Base-by-base conservation (phyloP, 306 rosid genomes). In the Begonia masoniana region DNA sequence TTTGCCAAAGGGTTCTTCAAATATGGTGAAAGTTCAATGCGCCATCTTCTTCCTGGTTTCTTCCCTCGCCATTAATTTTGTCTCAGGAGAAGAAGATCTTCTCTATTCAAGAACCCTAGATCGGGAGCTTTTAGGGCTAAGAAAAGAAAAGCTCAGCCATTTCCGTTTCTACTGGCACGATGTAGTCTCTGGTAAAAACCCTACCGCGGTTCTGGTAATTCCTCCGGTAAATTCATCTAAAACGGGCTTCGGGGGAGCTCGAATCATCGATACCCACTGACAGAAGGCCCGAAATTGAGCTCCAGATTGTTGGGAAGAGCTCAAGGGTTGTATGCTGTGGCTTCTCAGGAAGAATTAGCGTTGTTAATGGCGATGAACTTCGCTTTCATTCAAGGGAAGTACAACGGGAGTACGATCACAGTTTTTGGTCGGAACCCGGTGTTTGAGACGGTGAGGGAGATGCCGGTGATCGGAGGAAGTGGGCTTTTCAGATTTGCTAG, bases 391-490 rank as follows among this genome's bases (percentile, higher is more conserved):
- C 66, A 77, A 43, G 94, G 94, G 14, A 84, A 87, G 43, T 84
- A 81, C 24, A 84, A 75, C 41, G 94, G 94, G 0, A 87, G 96
- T 65, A 78, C 78, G 10, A 41, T 83, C 51, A 81, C 87, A 0
- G 55, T 83, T 12, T 55, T 83, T 17, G 96, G 96, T 5, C 71
- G 94, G 64, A 83, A 87, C 54, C 70, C 65, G 1, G 61, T 81
- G 7, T 55, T 66, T 59, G 7, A 64, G 3, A 68, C 64, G 50
- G 68, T 62, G 13, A 79, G 96, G 50, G 92, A 87, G 62, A 72
- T 87, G 96, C 94, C 92, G 10, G 83, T 81, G 57, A 71, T 84
- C 13, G 94, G 91, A 31, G 94, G 96, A 0, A 84, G 91, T 52
- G 92, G 96, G 0, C 68, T 81, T 19, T 87, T 87, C 66, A 35